Conservation (phyloP, 495 filamentous ascomycete genomes). For the Xylaria castorea region DNA sequence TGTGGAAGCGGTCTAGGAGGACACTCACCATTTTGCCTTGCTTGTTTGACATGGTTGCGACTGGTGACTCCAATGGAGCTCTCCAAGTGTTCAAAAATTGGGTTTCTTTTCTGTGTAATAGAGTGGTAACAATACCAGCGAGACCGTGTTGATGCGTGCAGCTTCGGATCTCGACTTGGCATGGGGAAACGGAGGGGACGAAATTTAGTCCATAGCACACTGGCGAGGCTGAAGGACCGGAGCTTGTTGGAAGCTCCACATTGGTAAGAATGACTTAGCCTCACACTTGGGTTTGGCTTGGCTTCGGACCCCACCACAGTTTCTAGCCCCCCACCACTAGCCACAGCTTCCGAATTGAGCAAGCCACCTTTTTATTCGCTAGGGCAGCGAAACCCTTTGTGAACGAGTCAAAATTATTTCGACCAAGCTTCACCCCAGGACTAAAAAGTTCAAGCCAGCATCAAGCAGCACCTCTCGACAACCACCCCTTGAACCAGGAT, state of each 20-base stretch:
- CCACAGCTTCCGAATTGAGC: slow-evolving; percentile 22
- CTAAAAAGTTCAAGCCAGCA: slow-evolving; percentile 18
- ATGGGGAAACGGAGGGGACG: slow-evolving; percentile 39
- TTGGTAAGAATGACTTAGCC: slow-evolving; percentile 4
- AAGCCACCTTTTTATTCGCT: slow-evolving; percentile 33
- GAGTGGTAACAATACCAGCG: slow-evolving; percentile 39
- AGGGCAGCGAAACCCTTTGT: slow-evolving; percentile 43
- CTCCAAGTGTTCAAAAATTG: slow-evolving; percentile 62
- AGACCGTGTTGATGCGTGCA: slow-evolving; percentile 38
- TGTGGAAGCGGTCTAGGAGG: slow-evolving; percentile 43
- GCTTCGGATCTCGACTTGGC: slow-evolving; percentile 46
- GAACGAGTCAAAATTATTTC: slow-evolving; percentile 37
- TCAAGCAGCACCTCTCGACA: slow-evolving; percentile 28
- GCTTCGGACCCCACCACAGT: slow-evolving; percentile 33
- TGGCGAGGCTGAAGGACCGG: slow-evolving; percentile 42
- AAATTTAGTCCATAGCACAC: slow-evolving; percentile 33
- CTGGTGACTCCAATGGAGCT: slow-evolving; percentile 74
- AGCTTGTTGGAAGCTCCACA: slow-evolving; percentile 17
- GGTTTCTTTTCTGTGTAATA: slow-evolving; percentile 30
- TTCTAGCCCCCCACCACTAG: slow-evolving; percentile 28
- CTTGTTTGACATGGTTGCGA: slow-evolving; percentile 81
- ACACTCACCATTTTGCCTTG: slow-evolving; percentile 98
- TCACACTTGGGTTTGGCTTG: slow-evolving; percentile 2
- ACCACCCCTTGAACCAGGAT: slow-evolving; percentile 25
- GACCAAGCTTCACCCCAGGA: background rate